Conservation (phyloP, 2,329 filamentous ascomycete genomes). For the Apiospora marii region DNA sequence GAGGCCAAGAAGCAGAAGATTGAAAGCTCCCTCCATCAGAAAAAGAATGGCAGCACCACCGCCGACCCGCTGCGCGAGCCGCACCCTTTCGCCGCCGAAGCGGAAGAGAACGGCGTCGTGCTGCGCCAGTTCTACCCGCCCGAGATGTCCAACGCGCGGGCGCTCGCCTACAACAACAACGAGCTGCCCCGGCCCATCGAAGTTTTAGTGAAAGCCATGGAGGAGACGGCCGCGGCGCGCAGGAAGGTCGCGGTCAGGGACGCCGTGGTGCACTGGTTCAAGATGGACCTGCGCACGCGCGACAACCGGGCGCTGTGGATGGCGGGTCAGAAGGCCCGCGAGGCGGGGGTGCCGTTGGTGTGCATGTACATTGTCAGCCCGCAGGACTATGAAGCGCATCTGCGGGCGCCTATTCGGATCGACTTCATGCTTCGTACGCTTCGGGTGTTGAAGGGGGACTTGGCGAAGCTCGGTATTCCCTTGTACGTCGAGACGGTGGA, state of each 20-base stretch:
- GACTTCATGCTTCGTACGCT: conserved; percentile 84
- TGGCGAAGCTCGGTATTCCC: conserved; percentile 78
- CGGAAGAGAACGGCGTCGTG: conserved; percentile 67
- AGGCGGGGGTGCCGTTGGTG: conserved; percentile 75
- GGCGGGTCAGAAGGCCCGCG: conserved; percentile 72
- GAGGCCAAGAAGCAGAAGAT: conserved; percentile 39
- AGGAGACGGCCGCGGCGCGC: conserved; percentile 64
- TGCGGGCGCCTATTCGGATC: conserved; percentile 75
- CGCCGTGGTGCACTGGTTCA: conserved; percentile 90
- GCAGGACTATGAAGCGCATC: conserved; percentile 84
- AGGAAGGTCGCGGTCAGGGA: conserved; percentile 60
- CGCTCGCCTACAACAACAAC: conserved; percentile 75
- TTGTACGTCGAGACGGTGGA: conserved; percentile 77
- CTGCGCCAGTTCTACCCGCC: conserved; percentile 81
- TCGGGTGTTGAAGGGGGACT: conserved; percentile 67
- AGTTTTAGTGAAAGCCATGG: conserved; percentile 65
- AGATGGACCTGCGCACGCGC: conserved; percentile 75
- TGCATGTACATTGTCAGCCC: conserved; percentile 82
- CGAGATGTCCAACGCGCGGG: conserved; percentile 85
- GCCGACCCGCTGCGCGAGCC: conserved; percentile 50
- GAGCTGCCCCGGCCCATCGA: conserved; percentile 78
- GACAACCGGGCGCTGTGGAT: conserved; percentile 78
- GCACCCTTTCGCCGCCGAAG: conserved; percentile 54
- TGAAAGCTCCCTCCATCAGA: conserved; percentile 28
- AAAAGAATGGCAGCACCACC: not conserved